phyloP scores from a whole-genome alignment of 2,329 filamentous ascomycete species.

The Diaporthe destruens region DNA sequence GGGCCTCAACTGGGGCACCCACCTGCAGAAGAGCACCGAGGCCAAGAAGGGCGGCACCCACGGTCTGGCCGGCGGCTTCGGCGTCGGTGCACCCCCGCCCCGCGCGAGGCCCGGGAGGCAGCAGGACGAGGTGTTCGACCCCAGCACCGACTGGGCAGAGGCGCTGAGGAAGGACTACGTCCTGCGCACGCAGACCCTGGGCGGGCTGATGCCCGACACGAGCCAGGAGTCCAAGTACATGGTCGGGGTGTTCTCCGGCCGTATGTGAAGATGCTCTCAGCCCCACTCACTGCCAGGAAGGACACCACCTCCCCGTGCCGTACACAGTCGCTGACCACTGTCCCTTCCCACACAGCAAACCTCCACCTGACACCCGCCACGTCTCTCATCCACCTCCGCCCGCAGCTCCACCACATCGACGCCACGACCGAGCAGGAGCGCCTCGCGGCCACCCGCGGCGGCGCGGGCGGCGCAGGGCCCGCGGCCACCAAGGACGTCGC shows the following conservation, averaged over 20 bases:
- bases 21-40: conserved; percentile 72
- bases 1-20: conserved; percentile 85
- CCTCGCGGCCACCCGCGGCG: conserved; percentile 55
- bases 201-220: conserved; percentile 80
- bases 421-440: conserved; percentile 81
- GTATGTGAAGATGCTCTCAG: conserved; percentile 56
- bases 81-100: conserved; percentile 65
- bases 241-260: conserved; percentile 88
- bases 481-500: conserved; percentile 60
- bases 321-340: neutral
- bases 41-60: conserved; percentile 74
- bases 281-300: neutral
- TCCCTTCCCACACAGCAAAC: conserved; percentile 67
- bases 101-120: conserved; percentile 47
- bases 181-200: conserved; percentile 84
- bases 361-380: conserved; percentile 88
- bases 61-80: conserved; percentile 80
- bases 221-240: conserved; percentile 83
- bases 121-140: conserved; percentile 51
- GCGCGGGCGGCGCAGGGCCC: conserved; percentile 51
- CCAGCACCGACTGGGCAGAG: conserved; percentile 72
- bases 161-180: conserved; percentile 79
- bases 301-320: neutral
- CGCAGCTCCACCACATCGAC: conserved; percentile 93
- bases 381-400: conserved; percentile 87